Evolutionary conservation across 345 rosid genomes (phyloP).

Genomic region (Sonneratia caseolaris): DNA sequence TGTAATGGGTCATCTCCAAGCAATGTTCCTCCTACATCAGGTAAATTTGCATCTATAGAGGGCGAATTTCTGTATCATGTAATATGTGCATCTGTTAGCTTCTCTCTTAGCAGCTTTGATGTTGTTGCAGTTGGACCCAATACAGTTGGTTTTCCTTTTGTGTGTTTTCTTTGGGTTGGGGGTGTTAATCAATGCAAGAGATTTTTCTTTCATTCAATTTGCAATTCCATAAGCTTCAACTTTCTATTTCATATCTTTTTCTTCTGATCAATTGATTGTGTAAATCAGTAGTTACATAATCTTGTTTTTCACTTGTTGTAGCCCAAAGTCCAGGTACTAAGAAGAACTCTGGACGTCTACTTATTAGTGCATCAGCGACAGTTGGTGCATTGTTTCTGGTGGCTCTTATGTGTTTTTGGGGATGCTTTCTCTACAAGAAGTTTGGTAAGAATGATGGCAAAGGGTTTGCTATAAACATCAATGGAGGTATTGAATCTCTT

Average conservation of each 20-base stretch:
- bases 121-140: background rate
- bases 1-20: conserved; percentile 50
- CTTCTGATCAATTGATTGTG: background rate
- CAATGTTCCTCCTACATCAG: conserved; percentile 22
- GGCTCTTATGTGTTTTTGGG: conserved; percentile 99
- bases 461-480: conserved; percentile 74
- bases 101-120: background rate
- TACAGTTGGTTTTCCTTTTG: background rate
- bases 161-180: no score
- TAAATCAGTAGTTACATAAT: background rate
- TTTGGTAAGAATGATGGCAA: conserved; percentile 70
- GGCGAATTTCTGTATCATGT: background rate
- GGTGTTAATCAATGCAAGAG: background rate
- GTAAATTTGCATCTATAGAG: conserved; percentile 25
- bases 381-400: conserved; percentile 92
- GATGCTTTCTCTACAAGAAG: conserved; percentile 96
- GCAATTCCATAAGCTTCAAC: background rate
- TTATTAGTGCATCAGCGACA: conserved; percentile 91
- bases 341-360: conserved; percentile 65
- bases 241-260: background rate
- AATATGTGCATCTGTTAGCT: background rate
- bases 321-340: conserved; percentile 55
- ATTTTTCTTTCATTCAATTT: background rate
- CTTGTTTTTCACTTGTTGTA: conserved; percentile 14
- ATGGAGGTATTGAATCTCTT: conserved; percentile 46